Evolutionary conservation across 2,329 filamentous ascomycete genomes (phyloP).

Genomic region (Ophiostoma sp.): DNA sequence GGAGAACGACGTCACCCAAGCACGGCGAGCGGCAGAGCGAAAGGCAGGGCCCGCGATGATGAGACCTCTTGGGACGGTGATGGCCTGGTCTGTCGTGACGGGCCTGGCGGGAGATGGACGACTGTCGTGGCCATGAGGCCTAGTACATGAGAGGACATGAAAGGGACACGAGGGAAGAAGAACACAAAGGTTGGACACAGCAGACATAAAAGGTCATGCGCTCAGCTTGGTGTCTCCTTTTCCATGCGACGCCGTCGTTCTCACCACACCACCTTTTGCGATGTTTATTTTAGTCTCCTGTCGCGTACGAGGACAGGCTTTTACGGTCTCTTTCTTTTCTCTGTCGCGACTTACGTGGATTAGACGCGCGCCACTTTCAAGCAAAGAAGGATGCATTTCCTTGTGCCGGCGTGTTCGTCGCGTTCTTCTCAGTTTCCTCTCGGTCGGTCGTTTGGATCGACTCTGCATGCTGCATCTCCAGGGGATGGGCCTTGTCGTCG

Average conservation of each 20-base stretch:
- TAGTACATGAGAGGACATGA: neutral
- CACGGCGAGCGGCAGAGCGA: neutral
- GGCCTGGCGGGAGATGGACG: constrained; percentile 3
- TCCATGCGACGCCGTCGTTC: constrained; percentile 6
- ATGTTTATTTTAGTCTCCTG: neutral
- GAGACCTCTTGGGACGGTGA: neutral
- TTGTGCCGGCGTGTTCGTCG: neutral
- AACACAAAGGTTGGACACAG: neutral
- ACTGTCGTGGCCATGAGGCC: neutral
- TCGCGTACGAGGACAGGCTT: neutral
- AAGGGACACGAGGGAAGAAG: neutral
- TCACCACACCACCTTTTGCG: constrained; percentile 3
- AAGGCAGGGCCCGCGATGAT: neutral
- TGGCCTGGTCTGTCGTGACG: neutral
- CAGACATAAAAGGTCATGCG: neutral
- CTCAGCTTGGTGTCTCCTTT: constrained; percentile 6
- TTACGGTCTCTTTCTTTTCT: neutral
- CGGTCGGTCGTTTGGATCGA: constrained; percentile 4
- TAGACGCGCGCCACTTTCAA: constrained; percentile 8
- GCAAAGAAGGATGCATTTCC: neutral
- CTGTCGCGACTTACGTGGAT: neutral
- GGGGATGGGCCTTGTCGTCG: neutral
- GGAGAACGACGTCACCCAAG: constrained; percentile 12
- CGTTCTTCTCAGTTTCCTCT: neutral
- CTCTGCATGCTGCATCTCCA: constrained; percentile 5